Evolutionary conservation across 768 basidiomycete species (phyloP).

Genomic region (Pisolithus sp.): DNA sequence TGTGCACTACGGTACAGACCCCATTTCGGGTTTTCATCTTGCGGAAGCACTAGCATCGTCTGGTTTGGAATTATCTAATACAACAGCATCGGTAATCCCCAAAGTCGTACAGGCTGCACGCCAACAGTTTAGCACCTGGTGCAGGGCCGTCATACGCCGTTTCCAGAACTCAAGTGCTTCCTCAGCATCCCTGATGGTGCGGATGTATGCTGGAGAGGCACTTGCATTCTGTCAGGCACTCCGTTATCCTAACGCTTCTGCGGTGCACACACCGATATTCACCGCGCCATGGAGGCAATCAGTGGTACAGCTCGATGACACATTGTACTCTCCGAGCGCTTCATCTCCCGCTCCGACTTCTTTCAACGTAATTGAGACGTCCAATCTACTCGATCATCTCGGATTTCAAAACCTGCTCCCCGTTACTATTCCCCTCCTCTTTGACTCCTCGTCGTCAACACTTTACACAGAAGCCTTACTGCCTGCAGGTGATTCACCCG

Average conservation of each 20-base stretch:
- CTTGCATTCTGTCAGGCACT: conserved; percentile 24
- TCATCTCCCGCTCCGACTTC: conserved; percentile 17
- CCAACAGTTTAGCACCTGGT: conserved; percentile 23
- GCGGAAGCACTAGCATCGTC: conserved; percentile 19
- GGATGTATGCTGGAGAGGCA: conserved; percentile 27
- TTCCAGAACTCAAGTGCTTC: conserved; percentile 2
- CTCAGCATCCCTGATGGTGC: conserved; percentile 13
- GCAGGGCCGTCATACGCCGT: conserved; percentile 12
- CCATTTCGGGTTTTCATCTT: conserved; percentile 26
- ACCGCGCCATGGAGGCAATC: conserved; percentile 20
- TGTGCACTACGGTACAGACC: conserved; percentile 28
- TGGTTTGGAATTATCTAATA: background rate
- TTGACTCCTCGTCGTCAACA: conserved; percentile 15
- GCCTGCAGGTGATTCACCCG: conserved; percentile 4
- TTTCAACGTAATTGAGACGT: conserved; percentile 31
- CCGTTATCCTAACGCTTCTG: conserved; percentile 5
- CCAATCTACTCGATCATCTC: conserved; percentile 26
- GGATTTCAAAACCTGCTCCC: conserved; percentile 24
- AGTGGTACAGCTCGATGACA: conserved; percentile 17
- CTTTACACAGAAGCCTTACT: conserved; percentile 27
- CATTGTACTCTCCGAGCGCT: conserved; percentile 11
- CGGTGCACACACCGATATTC: conserved; percentile 12
- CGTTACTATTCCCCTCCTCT: conserved; percentile 19
- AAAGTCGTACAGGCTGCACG: conserved; percentile 15
- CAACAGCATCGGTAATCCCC: conserved; percentile 7